Evolutionary conservation across 441 rosid species (phyloP).

Genomic region (California macrophylla): DNA sequence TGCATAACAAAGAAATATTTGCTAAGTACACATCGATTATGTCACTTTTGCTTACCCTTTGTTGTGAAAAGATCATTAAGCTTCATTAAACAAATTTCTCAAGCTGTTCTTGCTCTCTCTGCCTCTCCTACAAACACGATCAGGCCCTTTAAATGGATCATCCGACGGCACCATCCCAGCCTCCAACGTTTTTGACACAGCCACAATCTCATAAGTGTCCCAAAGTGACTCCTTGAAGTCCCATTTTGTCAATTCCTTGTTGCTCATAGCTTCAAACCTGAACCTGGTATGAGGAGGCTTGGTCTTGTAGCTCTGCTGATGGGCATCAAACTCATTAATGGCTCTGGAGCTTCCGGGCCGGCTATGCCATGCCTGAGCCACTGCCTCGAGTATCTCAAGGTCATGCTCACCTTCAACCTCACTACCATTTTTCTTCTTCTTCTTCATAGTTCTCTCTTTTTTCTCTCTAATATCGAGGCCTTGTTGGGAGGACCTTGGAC

Average conservation of each 20-base stretch:
- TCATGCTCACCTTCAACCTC: constrained; percentile 25
- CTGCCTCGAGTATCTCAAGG: constrained; percentile 59
- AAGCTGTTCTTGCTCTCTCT: constrained; percentile 50
- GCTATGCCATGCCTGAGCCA: constrained; percentile 70
- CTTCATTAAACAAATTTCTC: constrained; percentile 45
- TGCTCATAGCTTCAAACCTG: constrained; percentile 42
- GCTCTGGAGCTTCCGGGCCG: constrained; percentile 33
- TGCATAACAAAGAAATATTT: too few species aligned
- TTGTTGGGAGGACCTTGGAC: constrained; percentile 10
- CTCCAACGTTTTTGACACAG: constrained; percentile 44
- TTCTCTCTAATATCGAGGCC: constrained; percentile 11
- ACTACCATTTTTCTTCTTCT: constrained; percentile 10
- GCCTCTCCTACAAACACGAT: constrained; percentile 19
- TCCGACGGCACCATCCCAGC: constrained; percentile 31
- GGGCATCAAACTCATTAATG: constrained; percentile 42
- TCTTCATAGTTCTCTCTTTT: constrained; percentile 29
- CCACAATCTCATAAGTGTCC: constrained; percentile 65
- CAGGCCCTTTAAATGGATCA: constrained; percentile 21
- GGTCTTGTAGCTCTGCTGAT: constrained; percentile 30
- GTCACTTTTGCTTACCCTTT: too few species aligned
- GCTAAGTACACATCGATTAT: too few species aligned
- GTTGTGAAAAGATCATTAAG: too few species aligned
- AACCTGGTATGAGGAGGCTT: constrained; percentile 44
- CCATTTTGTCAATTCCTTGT: constrained; percentile 32
- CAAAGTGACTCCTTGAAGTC: constrained; percentile 54